These are phyloP conservation scores for Xylariaceae sp. DNA, from an alignment of 2,329 filamentous ascomycete genomes.

Conservation along the genomic window DNA sequence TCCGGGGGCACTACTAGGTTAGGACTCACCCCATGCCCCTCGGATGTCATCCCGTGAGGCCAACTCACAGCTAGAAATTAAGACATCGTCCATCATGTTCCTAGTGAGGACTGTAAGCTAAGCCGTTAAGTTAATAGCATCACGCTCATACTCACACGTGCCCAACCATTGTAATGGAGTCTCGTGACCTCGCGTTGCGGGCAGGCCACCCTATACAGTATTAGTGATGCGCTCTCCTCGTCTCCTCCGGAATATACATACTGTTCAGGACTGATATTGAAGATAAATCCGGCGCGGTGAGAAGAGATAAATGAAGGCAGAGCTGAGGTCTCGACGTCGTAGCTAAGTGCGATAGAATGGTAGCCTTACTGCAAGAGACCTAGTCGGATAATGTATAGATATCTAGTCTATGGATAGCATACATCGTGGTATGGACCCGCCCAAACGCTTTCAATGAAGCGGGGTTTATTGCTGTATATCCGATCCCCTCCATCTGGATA, in stretches of 20 bases:
- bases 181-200: neutral
- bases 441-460: neutral
- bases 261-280: neutral
- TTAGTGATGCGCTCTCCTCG: neutral
- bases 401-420: neutral
- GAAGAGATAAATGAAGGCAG: no score
- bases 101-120: conserved; percentile 26
- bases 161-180: conserved; percentile 32
- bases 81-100: conserved; percentile 51
- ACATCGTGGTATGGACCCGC: neutral
- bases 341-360: neutral
- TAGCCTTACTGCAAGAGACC: neutral
- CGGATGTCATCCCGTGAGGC: neutral
- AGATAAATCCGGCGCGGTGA: no score
- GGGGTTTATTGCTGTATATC: conserved; percentile 1
- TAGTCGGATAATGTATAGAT: neutral
- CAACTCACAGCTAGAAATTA: conserved; percentile 46
- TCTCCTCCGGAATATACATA: neutral
- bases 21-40: neutral
- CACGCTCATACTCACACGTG: conserved; percentile 41
- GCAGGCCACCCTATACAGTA: neutral
- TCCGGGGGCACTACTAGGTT: conserved; percentile 40
- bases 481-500: no score
- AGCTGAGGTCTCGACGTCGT: no score
- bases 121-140: no score